Conservation (phyloP, 148 eudicot genomes). For the Rhododendron kiyosumense region DNA sequence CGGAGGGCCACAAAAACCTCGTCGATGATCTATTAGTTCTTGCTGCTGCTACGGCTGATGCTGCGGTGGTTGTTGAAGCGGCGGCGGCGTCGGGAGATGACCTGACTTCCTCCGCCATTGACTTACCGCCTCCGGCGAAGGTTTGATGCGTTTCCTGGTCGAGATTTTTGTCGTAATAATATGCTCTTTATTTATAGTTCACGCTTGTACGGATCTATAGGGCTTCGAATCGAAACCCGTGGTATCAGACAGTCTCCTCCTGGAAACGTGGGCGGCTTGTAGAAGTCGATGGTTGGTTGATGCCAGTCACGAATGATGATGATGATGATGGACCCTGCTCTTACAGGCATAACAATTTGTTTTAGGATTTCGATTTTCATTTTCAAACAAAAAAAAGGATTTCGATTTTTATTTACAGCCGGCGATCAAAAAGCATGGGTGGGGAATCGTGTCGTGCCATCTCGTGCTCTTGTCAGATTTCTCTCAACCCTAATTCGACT, state of each 20-base stretch:
- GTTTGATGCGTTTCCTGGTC: neutral
- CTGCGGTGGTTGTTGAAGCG: slow-evolving; percentile 20
- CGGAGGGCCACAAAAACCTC: slow-evolving; percentile 56
- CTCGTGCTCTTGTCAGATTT: no score
- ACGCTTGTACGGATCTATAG: neutral
- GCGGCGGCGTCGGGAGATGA: slow-evolving; percentile 21
- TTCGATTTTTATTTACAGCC: no score
- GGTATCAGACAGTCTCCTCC: neutral
- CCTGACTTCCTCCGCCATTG: slow-evolving; percentile 57
- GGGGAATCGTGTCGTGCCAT: no score
- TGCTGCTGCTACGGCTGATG: neutral
- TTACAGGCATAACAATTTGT: no score
- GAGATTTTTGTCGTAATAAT: neutral
- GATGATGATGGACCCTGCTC: neutral
- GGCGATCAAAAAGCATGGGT: no score
- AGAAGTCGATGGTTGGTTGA: neutral
- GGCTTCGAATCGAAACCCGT: neutral
- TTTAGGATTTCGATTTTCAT: no score
- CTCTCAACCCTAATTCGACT: no score
- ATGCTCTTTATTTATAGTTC: neutral
- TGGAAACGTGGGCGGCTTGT: neutral
- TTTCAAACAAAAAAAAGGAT: no score
- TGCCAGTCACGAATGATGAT: neutral
- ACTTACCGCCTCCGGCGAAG: slow-evolving; percentile 14
- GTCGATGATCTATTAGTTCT: slow-evolving; percentile 11